Conservation (phyloP, 2,329 filamentous ascomycete species). For the Penicillium glabrum region DNA sequence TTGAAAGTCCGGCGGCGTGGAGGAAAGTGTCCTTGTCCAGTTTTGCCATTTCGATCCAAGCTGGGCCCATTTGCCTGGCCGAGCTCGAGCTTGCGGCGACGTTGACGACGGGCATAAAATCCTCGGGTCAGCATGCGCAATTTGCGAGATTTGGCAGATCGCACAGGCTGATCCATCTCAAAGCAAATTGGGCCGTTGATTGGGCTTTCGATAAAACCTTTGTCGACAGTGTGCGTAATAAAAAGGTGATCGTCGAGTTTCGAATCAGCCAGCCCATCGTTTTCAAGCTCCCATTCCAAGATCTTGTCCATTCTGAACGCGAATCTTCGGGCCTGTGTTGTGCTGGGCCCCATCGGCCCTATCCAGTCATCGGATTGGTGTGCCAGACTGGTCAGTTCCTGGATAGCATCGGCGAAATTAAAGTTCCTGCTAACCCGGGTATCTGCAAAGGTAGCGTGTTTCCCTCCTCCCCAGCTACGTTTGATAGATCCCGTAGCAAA, state of each 20-base stretch:
- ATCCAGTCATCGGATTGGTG: constrained; percentile 9
- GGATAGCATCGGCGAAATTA: constrained; percentile 16
- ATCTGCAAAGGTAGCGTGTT: not conserved
- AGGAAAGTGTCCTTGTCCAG: not conserved
- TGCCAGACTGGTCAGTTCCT: constrained; percentile 33
- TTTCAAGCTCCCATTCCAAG: constrained; percentile 38
- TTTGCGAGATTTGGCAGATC: not conserved
- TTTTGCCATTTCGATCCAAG: not conserved
- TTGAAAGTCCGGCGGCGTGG: constrained; percentile 17
- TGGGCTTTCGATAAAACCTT: constrained; percentile 31
- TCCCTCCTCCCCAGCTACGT: not conserved
- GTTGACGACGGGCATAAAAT: not conserved
- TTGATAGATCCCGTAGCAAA: constrained; percentile 39
- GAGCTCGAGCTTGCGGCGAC: not conserved
- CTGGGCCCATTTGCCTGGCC: not conserved
- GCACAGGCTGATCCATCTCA: constrained; percentile 21
- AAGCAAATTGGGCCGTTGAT: constrained; percentile 37
- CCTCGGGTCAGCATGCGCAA: constrained; percentile 5
- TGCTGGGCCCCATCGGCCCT: not conserved
- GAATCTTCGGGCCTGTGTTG: constrained; percentile 4
- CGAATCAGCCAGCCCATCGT: constrained; percentile 29
- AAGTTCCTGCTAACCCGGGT: not conserved
- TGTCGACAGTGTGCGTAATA: constrained; percentile 39
- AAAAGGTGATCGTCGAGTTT: constrained; percentile 27
- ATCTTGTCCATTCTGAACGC: constrained; percentile 29